These are phyloP conservation scores for Coemansia sp. DNA, from an alignment of 192 early-diverging fungal species.

Conservation along the genomic window DNA sequence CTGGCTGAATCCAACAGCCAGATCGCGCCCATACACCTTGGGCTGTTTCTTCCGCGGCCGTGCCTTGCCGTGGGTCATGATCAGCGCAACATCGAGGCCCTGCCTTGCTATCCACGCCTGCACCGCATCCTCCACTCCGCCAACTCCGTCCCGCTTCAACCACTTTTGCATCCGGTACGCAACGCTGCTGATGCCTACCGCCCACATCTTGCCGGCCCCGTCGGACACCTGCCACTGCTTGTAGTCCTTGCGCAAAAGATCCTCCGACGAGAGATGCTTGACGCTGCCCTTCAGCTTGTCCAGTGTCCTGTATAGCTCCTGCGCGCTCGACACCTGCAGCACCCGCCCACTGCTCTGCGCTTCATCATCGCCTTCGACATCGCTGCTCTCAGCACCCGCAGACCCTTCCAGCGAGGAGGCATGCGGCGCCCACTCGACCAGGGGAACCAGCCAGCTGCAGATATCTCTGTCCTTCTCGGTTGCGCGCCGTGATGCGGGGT, in stretches of 20 bases:
- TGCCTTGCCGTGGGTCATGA: conserved; percentile 51
- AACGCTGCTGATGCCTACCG: conserved; percentile 52
- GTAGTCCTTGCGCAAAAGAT: conserved; percentile 56
- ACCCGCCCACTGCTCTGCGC: not conserved
- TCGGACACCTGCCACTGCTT: conserved; percentile 49
- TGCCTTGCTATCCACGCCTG: conserved; percentile 23
- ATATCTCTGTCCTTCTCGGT: conserved; percentile 29
- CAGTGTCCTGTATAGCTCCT: conserved; percentile 30
- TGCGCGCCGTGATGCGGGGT: conserved; percentile 16
- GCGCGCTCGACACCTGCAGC: conserved; percentile 18
- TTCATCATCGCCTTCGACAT: not conserved
- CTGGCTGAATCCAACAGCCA: conserved; percentile 23
- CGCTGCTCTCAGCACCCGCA: not conserved
- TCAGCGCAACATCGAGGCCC: conserved; percentile 36
- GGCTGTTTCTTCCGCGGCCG: conserved; percentile 9
- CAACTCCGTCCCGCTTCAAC: conserved; percentile 43
- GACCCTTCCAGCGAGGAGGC: not conserved
- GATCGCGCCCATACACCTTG: conserved; percentile 41
- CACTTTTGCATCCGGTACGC: conserved; percentile 44
- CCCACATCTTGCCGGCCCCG: conserved; percentile 6
- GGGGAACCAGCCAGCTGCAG: conserved; percentile 27
- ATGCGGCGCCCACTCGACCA: conserved; percentile 22
- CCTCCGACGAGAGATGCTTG: conserved; percentile 30
- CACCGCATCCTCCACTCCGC: conserved; percentile 19
- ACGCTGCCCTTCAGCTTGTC: conserved; percentile 41